Evolutionary conservation across 768 basidiomycete genomes (phyloP), one percentile per base, ranked within the genome.

Genomic region (Russula virescens): DNA sequence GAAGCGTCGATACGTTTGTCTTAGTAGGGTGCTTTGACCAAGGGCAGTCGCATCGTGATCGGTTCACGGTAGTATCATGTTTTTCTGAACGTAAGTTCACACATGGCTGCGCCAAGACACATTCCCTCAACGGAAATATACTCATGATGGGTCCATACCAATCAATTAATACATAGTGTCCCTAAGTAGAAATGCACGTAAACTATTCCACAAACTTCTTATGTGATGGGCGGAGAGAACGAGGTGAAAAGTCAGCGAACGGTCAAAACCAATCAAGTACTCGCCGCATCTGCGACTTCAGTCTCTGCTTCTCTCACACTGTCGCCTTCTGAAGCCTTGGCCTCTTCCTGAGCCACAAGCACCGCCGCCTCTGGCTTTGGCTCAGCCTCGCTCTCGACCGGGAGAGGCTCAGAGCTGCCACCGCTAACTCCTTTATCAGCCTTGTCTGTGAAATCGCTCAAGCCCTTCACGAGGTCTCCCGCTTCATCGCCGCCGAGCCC

Each of bases 401-500:
- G 58, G 46, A 31, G 31, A 8, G 31, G 60, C 28, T 64, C 43
- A 13, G 55, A 26, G 40, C 40, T 18, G 18, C 14, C 23, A 35
- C 25, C n/a, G n/a, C 25, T 25, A 23, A 50, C n/a, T 35, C 21
- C 64, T 53, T 63, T 57, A 65, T 68, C 56, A 2, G 67, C 62
- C 61, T 58, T 58, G 52, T 64, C 63, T 64, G 65, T n/a, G 68
- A 62, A 18, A 68, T 75, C 76, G 45, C 76, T 77, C 48, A 91
- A 71, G 13, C 84, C 88, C 70, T 82, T 85, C 23, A 87, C 85
- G 63, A 93, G 74, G 60, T 91, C 88, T 2, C 80, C 83, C 7
- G 89, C 89, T n/a, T 88, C 89, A 47, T 88, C 85, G 8, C 83
- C 88, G 26, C 81, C 84, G 25, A 94, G 77, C 16, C 91, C 90